These are phyloP conservation scores for Torulaspora gathmanii DNA, from an alignment of 805 yeast species.

Conservation along the genomic window DNA sequence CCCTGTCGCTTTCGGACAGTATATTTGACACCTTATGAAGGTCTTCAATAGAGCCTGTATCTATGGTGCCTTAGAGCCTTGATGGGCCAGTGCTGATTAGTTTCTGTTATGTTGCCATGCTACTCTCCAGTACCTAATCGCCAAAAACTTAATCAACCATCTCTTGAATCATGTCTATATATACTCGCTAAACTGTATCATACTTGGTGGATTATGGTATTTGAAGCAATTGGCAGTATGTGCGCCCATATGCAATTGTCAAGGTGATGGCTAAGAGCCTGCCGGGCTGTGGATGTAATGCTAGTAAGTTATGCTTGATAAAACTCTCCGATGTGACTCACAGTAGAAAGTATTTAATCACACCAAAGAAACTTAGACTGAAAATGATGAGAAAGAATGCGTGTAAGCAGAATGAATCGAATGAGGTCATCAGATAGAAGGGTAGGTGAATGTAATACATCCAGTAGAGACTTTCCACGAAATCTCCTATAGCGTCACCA, in stretches of 20 bases:
- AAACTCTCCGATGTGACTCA: slow-evolving; percentile 4
- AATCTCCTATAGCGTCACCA: slow-evolving; percentile 24
- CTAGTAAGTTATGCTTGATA: neutral
- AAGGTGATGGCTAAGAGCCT: too few relatives aligned
- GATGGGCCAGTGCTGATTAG: too few relatives aligned
- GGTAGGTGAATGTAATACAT: slow-evolving; percentile 44
- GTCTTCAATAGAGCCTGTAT: neutral
- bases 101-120: too few relatives aligned
- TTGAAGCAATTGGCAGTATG: too few relatives aligned
- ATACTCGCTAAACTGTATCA: neutral
- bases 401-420: slow-evolving; percentile 41
- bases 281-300: too few relatives aligned
- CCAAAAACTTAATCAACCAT: neutral
- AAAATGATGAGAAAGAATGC: slow-evolving; percentile 37
- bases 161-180: neutral
- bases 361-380: slow-evolving; percentile 39
- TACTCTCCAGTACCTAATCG: neutral
- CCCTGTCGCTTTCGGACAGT: neutral
- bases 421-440: slow-evolving; percentile 41
- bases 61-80: neutral
- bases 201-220: neutral
- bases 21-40: neutral
- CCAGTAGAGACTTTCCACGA: slow-evolving; percentile 38
- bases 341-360: slow-evolving; percentile 32
- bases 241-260: too few relatives aligned